Conservation (phyloP, 2,329 filamentous ascomycete species). For the Phialophora expanda region DNA sequence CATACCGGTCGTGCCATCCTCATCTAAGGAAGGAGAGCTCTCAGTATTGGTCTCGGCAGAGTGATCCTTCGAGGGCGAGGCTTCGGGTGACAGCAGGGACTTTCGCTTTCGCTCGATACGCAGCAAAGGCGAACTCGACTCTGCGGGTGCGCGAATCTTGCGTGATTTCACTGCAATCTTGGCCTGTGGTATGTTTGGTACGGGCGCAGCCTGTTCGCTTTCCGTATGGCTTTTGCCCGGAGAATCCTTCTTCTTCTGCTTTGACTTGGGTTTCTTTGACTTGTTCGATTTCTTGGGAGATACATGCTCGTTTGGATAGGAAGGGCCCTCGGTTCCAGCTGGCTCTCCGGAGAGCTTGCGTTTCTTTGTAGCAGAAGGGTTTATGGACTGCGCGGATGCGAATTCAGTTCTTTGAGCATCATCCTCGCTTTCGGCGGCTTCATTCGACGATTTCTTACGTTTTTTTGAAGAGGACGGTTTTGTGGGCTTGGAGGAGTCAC, state of each 20-base stretch:
- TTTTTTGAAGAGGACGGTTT: background rate
- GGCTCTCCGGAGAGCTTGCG: background rate
- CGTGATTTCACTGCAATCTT: background rate
- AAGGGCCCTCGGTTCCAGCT: background rate
- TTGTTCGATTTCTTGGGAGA: background rate
- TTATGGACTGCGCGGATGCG: background rate
- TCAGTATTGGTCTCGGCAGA: background rate
- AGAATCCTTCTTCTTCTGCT: background rate
- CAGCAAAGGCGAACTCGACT: background rate
- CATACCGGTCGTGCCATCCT: background rate
- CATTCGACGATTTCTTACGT: background rate
- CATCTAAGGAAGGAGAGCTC: background rate
- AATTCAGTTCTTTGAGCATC: background rate
- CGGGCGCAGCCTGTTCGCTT: background rate
- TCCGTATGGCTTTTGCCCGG: background rate
- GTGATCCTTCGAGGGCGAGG: background rate
- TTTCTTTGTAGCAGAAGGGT: background rate
- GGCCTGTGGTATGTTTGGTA: background rate
- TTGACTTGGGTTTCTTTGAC: background rate
- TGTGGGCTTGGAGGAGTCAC: background rate
- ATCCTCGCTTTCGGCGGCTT: background rate
- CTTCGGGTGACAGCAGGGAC: background rate
- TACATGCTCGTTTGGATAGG: background rate
- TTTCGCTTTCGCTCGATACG: background rate
- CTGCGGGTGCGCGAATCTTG: background rate